Evolutionary conservation across 345 rosid species (phyloP).

Genomic region (Combretum micranthum): DNA sequence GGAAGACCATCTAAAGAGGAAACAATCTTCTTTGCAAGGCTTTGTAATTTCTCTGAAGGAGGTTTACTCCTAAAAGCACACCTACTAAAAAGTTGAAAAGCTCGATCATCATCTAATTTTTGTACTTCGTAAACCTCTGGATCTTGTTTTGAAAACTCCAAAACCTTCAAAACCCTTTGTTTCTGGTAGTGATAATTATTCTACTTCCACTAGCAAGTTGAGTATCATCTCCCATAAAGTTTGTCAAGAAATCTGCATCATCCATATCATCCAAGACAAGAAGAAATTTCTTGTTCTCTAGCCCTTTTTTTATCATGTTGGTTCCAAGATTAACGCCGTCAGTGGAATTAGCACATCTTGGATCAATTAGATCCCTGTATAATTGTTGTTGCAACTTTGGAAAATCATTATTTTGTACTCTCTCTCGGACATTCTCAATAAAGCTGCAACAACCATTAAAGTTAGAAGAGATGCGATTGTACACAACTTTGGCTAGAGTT

Average conservation of each 20-base stretch:
- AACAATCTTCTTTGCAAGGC: too few species aligned
- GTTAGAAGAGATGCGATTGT: background rate
- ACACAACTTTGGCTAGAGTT: background rate
- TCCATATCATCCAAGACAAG: background rate
- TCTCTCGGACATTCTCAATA: background rate
- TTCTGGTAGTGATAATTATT: background rate
- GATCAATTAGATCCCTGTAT: background rate
- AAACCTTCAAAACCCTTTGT: background rate
- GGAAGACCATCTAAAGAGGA: too few species aligned
- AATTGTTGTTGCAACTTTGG: background rate
- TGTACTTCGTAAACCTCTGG: background rate
- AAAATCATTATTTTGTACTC: background rate
- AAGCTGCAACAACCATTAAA: conserved; percentile 3
- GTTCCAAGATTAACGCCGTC: background rate
- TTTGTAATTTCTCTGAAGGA: too few species aligned
- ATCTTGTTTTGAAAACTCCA: background rate
- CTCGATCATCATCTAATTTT: background rate
- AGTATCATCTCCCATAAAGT: background rate
- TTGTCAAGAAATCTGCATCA: background rate
- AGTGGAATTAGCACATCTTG: background rate
- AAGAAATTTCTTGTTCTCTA: background rate
- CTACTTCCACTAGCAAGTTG: background rate
- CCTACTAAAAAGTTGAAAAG: background rate
- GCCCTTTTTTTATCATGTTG: background rate
- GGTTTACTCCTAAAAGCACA: too few species aligned